These are phyloP conservation scores for Centrapalus pauciflorus DNA, from an alignment of 129 eudicot species.

Conservation along the genomic window DNA sequence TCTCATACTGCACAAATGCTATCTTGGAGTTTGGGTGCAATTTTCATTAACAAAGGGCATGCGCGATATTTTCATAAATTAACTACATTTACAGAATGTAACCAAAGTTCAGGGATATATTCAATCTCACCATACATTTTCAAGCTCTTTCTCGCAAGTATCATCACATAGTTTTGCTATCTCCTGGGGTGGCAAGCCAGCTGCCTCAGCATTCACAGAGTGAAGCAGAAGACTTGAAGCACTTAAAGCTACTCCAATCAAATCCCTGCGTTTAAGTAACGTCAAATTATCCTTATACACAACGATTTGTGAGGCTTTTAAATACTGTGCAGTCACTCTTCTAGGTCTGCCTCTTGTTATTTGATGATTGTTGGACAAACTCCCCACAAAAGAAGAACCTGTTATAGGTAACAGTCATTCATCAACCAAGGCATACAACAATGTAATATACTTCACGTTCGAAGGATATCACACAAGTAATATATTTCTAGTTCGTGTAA, in stretches of 20 bases:
- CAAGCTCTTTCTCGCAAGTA: constrained; percentile 92
- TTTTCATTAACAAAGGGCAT: neutral
- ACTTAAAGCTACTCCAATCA: constrained; percentile 50
- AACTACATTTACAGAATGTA: neutral
- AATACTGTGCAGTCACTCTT: constrained; percentile 20
- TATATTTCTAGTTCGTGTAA: too few relatives aligned
- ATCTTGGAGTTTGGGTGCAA: neutral
- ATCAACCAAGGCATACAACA: neutral
- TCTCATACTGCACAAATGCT: neutral
- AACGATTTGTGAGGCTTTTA: constrained; percentile 24
- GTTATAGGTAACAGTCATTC: constrained; percentile 13
- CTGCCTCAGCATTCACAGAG: constrained; percentile 45
- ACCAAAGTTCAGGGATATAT: constrained; percentile 38
- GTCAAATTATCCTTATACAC: constrained; percentile 18
- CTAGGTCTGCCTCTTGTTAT: constrained; percentile 20
- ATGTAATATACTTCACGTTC: neutral
- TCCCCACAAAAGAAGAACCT: constrained; percentile 40
- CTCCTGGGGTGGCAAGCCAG: constrained; percentile 89
- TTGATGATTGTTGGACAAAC: constrained; percentile 9
- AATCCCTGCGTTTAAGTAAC: constrained; percentile 53
- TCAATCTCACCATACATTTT: constrained; percentile 99
- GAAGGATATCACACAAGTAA: neutral
- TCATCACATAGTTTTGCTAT: constrained; percentile 81
- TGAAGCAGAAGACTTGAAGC: constrained; percentile 39
- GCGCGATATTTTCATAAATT: neutral